Evolutionary conservation across 108 stramenopile species (phyloP), one percentile per base, ranked within the genome.

Genomic region (Phaeodactylum tricornutum): DNA sequence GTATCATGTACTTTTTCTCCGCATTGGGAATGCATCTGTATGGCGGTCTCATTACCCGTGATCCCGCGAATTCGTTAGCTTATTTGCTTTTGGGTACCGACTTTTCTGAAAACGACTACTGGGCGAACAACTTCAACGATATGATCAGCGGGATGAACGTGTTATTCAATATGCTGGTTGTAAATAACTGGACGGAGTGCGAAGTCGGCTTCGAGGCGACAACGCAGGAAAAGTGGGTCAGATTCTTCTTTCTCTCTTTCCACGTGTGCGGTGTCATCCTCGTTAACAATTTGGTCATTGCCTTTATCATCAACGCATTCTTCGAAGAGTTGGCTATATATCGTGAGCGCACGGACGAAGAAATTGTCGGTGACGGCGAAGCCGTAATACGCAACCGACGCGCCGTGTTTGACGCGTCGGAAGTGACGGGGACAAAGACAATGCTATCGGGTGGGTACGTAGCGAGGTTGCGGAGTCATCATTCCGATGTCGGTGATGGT

Each of bases 61-160:
- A 86, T 43, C 89, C 82, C 6, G 9, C 35, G 0, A 72, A 81
- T 43, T 66, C 64, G 26, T 27, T 65, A 29, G 55, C 75, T 4
- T 40, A 62, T 12, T 16, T 38, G 7, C 32, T 81, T 9, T 56
- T 91, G n/a, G 53, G 59, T 39, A 63, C 60, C 20, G 82, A 74
- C 36, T 92, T 79, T 67, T 54, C 72, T 0, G 68, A 52, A 7
- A 72, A 54, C 21, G 57, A 64, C 5, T 92, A 87, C 56, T 82
- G 79, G 83, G 73, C 72, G 0, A 86, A 86, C 55, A 84, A 86
- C 43, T 92, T 87, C 67, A 92, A 92, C 44, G 89, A 92, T 49
- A 64, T 82, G 74, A 43, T 77, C 19, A 59, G 64, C 30, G 78
- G 71, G 0, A 62, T 84, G 62, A 84, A 86, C 50, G 83, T 86